Conservation (phyloP, 2,329 filamentous ascomycete genomes). For the Tolypocladium paradoxum region DNA sequence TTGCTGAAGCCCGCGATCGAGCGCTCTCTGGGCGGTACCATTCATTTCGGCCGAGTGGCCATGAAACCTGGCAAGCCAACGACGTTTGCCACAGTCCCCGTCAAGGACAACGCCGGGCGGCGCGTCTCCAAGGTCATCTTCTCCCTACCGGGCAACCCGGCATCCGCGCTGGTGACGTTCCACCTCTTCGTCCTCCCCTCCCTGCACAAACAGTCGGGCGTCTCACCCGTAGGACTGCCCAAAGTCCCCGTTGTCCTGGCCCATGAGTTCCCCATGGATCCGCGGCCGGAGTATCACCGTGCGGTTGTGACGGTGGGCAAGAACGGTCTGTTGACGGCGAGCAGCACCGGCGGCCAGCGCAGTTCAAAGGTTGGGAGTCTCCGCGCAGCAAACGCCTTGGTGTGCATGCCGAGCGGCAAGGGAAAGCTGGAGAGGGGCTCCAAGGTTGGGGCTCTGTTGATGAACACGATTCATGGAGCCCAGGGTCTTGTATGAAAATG, state of each 20-base stretch:
- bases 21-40: constrained; percentile 75
- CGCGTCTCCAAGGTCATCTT: constrained; percentile 66
- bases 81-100: constrained; percentile 82
- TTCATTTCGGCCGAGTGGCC: constrained; percentile 89
- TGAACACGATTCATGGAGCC: constrained; percentile 40
- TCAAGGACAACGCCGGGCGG: constrained; percentile 47
- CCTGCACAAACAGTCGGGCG: constrained; percentile 65
- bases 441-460: constrained; percentile 67
- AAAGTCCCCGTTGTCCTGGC: constrained; percentile 59
- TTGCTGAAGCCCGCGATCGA: constrained; percentile 95
- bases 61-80: constrained; percentile 99
- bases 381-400: constrained; percentile 74
- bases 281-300: constrained; percentile 85
- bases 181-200: constrained; percentile 89
- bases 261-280: constrained; percentile 65
- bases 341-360: constrained; percentile 79
- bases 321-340: constrained; percentile 61
- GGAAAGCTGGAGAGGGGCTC: constrained; percentile 57
- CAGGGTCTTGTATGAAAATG: background rate
- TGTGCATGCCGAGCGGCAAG: constrained; percentile 60
- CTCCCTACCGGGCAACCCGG: constrained; percentile 86
- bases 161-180: constrained; percentile 84
- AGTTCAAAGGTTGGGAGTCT: constrained; percentile 86
- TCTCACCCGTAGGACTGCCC: constrained; percentile 58
- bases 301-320: constrained; percentile 55